phyloP scores from a whole-genome alignment of 2,329 filamentous ascomycete genomes.

The Talaromyces sp. region DNA sequence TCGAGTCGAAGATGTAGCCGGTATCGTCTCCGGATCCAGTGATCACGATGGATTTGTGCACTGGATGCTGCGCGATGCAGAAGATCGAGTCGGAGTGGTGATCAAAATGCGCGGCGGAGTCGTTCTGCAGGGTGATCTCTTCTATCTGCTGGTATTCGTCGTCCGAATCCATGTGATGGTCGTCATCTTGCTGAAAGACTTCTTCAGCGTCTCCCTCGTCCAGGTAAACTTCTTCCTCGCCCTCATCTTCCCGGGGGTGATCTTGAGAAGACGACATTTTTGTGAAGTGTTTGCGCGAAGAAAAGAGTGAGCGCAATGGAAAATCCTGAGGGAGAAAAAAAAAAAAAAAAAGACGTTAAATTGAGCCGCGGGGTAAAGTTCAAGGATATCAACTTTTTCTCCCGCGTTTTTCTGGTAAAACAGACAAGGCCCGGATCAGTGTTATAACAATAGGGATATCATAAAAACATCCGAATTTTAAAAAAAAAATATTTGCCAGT shows the following conservation, averaged over 20 bases:
- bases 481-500: background rate
- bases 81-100: constrained; percentile 86
- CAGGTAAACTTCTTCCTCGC: constrained; percentile 67
- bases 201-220: constrained; percentile 74
- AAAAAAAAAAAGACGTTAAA: background rate
- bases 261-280: constrained; percentile 33
- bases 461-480: background rate
- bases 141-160: constrained; percentile 29
- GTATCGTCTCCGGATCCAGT: constrained; percentile 85
- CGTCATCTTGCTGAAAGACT: constrained; percentile 62
- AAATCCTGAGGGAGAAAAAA: background rate
- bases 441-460: background rate
- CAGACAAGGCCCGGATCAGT: background rate
- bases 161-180: constrained; percentile 74
- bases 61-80: constrained; percentile 87
- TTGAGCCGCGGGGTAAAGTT: background rate
- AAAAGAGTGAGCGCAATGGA: background rate
- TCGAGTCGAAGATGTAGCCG: constrained; percentile 79
- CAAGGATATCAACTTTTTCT: background rate
- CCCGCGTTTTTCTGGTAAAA: background rate
- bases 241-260: constrained; percentile 37
- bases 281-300: background rate
- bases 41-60: constrained; percentile 70
- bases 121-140: constrained; percentile 73
- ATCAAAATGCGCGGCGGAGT: constrained; percentile 91